These are phyloP conservation scores for Neofusicoccum parvum DNA, from an alignment of 2,329 filamentous ascomycete genomes.

Conservation along the genomic window DNA sequence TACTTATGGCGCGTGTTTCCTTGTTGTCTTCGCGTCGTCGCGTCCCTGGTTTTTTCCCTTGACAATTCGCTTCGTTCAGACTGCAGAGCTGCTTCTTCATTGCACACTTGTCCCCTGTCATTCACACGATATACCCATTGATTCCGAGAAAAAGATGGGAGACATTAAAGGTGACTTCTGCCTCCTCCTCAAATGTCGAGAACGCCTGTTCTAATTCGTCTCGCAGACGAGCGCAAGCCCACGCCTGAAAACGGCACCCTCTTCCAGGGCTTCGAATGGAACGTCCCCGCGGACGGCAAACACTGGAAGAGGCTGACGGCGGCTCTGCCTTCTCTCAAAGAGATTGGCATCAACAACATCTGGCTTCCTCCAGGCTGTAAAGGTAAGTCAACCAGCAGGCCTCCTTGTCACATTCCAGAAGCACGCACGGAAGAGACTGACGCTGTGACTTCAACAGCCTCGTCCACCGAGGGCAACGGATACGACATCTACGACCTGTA, in stretches of 20 bases:
- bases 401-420: constrained; percentile 9
- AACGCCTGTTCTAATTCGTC: background rate
- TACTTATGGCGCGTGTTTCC: background rate
- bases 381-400: constrained; percentile 43
- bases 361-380: constrained; percentile 76
- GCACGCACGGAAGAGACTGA: too few relatives aligned
- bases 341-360: constrained; percentile 62
- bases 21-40: background rate
- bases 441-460: constrained; percentile 40
- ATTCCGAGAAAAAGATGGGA: background rate
- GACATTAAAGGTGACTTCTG: background rate
- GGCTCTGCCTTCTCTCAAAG: constrained; percentile 57
- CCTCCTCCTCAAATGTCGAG: too few relatives aligned
- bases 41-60: too few relatives aligned
- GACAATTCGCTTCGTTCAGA: too few relatives aligned
- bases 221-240: constrained; percentile 9
- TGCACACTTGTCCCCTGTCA: background rate
- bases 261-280: constrained; percentile 75
- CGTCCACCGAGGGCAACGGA: constrained; percentile 63
- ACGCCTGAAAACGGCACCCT: constrained; percentile 43
- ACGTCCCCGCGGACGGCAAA: constrained; percentile 59
- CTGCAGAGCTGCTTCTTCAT: background rate
- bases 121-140: background rate
- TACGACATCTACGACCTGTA: constrained; percentile 67
- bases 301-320: constrained; percentile 63